Base-by-base conservation (phyloP, 345 rosid genomes). In the Eutrema japonicum region DNA sequence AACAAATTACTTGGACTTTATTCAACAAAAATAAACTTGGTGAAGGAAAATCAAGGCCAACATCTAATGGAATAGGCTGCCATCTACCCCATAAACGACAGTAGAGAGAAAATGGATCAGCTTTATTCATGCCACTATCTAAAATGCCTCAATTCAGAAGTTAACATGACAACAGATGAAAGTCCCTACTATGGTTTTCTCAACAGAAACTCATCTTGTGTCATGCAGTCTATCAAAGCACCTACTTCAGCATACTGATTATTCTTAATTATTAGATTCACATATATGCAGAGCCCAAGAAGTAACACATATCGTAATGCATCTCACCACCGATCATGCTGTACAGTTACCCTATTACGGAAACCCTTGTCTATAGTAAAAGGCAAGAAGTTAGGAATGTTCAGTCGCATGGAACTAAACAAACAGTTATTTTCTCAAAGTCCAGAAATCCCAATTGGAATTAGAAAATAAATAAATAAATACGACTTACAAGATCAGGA, bases 401-500 rank as follows among this genome's bases (percentile, higher is more conserved):
- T 36, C 32, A 63, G 49, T 63, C 70, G 27, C 43, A 64, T 36
- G 40, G 71, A 12, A 76, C 45, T 70, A 61, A 61, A 26, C 27
- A 53, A 75, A 36, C 27, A 68, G 63, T 12, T 52, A 8, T 52
- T 68, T 66, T 33, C 51, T 51, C 9, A 16, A 53, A 29, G 51
- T 76, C 69, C 18, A 69, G 7, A 51, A 54, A 7, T 8, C 5
- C 45, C 22, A 27, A 8, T 27, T 10, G 43, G 27, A 49, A 65
- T 63, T 33, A 64, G 51, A 57, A n/a, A 51, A 59, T 5, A 64
- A 14, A 43, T 38, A 51, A 37, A 35, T 29, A 49, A 0, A 52
- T 7, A 48, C 42, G 58, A 81, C 97, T 83, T 85, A 94, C 98
- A 40, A 94, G 96, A 84, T 94, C 98, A 56, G 98, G 97, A 75